Percentiles rank a stretch among this genome's conserved stretches.
Conservation (phyloP, 768 basidiomycete species). For the Tulasnella sp. region DNA sequence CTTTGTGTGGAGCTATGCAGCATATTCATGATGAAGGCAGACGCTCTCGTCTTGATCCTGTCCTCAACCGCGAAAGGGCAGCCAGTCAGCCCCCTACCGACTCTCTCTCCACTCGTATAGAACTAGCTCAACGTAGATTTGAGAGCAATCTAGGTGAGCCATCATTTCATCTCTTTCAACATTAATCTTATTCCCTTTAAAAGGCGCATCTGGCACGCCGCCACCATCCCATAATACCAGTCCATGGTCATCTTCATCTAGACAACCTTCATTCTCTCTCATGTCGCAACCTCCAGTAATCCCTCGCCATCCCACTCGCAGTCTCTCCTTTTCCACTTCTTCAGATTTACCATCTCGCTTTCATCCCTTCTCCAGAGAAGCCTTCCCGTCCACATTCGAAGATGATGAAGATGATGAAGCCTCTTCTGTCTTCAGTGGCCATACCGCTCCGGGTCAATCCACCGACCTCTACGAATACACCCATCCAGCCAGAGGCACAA, state of each 20-base stretch:
- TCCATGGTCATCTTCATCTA: conserved; percentile 6
- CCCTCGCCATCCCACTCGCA: conserved; percentile 6
- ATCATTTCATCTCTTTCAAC: background rate
- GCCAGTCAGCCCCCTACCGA: conserved; percentile 16
- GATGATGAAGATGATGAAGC: conserved; percentile 53
- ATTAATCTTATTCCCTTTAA: background rate
- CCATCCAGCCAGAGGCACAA: background rate
- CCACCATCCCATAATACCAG: conserved; percentile 1
- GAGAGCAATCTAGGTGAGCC: conserved; percentile 10
- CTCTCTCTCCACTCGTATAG: background rate
- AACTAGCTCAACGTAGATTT: conserved; percentile 1
- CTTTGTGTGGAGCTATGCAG: background rate
- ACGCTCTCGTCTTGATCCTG: conserved; percentile 14
- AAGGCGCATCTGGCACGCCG: conserved; percentile 12
- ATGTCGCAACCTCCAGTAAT: background rate
- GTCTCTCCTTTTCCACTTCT: conserved; percentile 37
- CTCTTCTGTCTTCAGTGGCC: conserved; percentile 8
- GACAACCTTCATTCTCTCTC: conserved; percentile 6
- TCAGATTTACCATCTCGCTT: conserved; percentile 5
- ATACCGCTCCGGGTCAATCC: conserved; percentile 10
- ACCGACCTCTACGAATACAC: conserved; percentile 29
- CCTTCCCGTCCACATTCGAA: conserved; percentile 64
- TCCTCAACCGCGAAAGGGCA: conserved; percentile 10
- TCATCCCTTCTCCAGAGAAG: conserved; percentile 39
- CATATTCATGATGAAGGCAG: conserved; percentile 14